Evolutionary conservation across 305 asterid genomes (phyloP).

Genomic region (Fraxinus albicans): DNA sequence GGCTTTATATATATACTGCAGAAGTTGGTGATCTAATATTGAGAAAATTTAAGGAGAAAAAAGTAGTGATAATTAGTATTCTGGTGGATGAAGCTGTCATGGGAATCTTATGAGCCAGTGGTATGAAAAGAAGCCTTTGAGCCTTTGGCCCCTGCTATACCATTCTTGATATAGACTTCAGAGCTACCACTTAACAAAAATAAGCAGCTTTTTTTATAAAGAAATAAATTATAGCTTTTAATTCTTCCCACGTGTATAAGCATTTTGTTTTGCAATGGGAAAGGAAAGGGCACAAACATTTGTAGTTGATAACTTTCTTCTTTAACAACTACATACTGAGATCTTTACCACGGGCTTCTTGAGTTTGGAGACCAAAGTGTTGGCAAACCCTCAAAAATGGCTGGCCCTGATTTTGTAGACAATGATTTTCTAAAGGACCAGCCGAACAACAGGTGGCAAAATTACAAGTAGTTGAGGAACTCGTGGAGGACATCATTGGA

Average conservation of each 20-base stretch:
- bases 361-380: background rate
- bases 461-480: background rate
- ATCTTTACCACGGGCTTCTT: background rate
- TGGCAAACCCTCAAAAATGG: background rate
- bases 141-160: background rate
- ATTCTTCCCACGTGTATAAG: background rate
- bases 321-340: background rate
- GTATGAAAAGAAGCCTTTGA: background rate
- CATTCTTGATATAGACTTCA: background rate
- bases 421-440: background rate
- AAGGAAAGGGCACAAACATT: background rate
- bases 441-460: background rate
- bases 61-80: background rate
- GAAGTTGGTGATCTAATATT: background rate
- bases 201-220: background rate
- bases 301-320: background rate
- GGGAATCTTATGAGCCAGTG: background rate
- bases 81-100: background rate
- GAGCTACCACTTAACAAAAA: background rate
- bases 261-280: background rate
- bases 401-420: background rate
- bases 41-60: background rate
- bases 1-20: background rate
- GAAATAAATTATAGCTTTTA: background rate
- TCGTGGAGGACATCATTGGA: background rate